phyloP scores from a whole-genome alignment of 2,329 filamentous ascomycete species.

The Penicillium sp. region DNA sequence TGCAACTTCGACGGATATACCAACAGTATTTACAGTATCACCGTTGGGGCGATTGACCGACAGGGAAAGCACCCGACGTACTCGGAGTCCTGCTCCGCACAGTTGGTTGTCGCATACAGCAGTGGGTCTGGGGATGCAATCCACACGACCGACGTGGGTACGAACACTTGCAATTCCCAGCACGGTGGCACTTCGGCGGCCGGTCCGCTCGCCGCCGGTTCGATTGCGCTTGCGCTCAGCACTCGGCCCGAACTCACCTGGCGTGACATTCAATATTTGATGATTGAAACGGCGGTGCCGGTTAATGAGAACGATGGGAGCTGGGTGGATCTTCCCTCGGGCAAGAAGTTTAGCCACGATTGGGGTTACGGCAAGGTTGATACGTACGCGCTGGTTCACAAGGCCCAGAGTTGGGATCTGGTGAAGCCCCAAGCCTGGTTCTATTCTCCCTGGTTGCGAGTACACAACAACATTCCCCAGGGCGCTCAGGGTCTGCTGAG shows the following conservation, averaged over 20 bases:
- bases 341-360: conserved; percentile 88
- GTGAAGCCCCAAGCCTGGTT: conserved; percentile 97
- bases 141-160: conserved; percentile 92
- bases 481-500: conserved; percentile 78
- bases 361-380: conserved; percentile 97
- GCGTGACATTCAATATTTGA: conserved; percentile 93
- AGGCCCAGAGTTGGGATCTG: conserved; percentile 79
- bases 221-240: conserved; percentile 85
- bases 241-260: conserved; percentile 85
- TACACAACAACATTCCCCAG: conserved; percentile 83
- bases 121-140: conserved; percentile 88
- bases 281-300: conserved; percentile 79
- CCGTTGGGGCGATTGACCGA: conserved; percentile 88
- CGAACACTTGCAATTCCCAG: conserved; percentile 73
- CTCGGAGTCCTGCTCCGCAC: conserved; percentile 93
- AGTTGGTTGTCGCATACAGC: conserved; percentile 94
- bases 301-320: conserved; percentile 73
- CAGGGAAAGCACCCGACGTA: conserved; percentile 91
- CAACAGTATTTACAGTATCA: conserved; percentile 99
- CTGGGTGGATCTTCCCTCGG: conserved; percentile 80
- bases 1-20: conserved; percentile 99
- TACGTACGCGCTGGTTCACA: conserved; percentile 80
- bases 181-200: conserved; percentile 96
- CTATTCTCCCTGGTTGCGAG: conserved; percentile 90
- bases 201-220: conserved; percentile 87